Percentiles rank a stretch among this genome's conserved stretches.
phyloP scores from a whole-genome alignment of 371 early-diverging fungal species.

The Parasitella parasitica region DNA sequence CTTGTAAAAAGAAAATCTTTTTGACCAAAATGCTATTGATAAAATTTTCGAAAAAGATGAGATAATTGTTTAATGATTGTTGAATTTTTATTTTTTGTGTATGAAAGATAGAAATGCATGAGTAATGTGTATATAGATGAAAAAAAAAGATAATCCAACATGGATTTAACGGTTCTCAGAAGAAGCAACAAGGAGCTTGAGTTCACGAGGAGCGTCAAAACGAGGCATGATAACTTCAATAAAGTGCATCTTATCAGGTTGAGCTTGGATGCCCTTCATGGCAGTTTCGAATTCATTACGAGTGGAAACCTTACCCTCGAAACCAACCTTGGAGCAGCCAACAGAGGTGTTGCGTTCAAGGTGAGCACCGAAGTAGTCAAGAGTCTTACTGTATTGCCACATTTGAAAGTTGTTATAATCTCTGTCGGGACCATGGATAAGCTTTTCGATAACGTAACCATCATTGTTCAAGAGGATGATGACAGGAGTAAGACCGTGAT shows the following conservation, averaged over 20 bases:
- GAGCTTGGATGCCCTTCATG: slow-evolving; percentile 21
- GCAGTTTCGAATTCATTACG: slow-evolving; percentile 36
- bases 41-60: no score
- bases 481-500: slow-evolving; percentile 43
- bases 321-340: slow-evolving; percentile 21
- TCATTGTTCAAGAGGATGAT: slow-evolving; percentile 55
- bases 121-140: slow-evolving; percentile 1
- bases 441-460: slow-evolving; percentile 54
- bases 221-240: slow-evolving; percentile 40
- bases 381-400: slow-evolving; percentile 48
- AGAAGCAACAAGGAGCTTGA: slow-evolving; percentile 28
- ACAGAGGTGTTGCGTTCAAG: slow-evolving; percentile 20
- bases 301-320: slow-evolving; percentile 26
- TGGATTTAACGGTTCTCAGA: slow-evolving; percentile 27
- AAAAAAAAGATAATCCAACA: not conserved
- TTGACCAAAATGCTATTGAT: no score
- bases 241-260: slow-evolving; percentile 36
- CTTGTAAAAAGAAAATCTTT: no score
- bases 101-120: not conserved
- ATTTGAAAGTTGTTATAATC: slow-evolving; percentile 52
- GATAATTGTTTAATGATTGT: no score
- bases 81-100: not conserved
- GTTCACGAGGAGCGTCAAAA: slow-evolving; percentile 42
- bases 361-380: slow-evolving; percentile 43
- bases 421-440: slow-evolving; percentile 49